Percentiles rank a stretch among this genome's conserved stretches.
Evolutionary conservation across 1,284 basidiomycete genomes (phyloP).

Genomic region (Volvariella surrecta): DNA sequence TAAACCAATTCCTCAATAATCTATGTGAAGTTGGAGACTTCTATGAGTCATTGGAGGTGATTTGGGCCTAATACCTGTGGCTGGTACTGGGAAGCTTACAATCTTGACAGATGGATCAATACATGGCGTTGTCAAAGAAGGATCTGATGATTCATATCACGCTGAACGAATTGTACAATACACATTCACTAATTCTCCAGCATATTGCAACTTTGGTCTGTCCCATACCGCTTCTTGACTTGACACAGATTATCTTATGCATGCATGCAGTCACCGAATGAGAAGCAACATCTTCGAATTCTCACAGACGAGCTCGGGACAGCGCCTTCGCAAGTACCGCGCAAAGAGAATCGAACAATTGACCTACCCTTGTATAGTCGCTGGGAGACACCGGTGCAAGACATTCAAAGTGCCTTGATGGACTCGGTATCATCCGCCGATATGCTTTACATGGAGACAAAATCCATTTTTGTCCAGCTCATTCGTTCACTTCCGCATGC

Average conservation of each 20-base stretch:
- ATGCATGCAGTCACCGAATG: constrained; percentile 79
- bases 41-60: constrained; percentile 95
- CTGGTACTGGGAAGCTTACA: constrained; percentile 6
- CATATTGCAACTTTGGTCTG: constrained; percentile 91
- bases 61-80: constrained; percentile 13
- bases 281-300: constrained; percentile 95
- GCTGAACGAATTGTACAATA: constrained; percentile 98
- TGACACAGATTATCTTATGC: constrained; percentile 5
- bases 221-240: constrained; percentile 9
- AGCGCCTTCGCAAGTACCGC: constrained; percentile 89
- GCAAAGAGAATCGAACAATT: constrained; percentile 94
- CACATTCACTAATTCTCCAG: constrained; percentile 89
- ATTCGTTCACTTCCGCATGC: constrained; percentile 89
- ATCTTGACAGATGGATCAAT: constrained; percentile 88
- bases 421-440: constrained; percentile 96
- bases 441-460: constrained; percentile 99
- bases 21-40: constrained; percentile 99
- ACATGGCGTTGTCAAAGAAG: constrained; percentile 99
- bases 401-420: constrained; percentile 94
- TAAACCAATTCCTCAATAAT: constrained; percentile 95
- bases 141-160: constrained; percentile 98
- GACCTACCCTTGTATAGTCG: constrained; percentile 92
- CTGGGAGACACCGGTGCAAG: constrained; percentile 99
- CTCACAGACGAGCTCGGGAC: constrained; percentile 92
- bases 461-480: constrained; percentile 97